Percentiles rank a stretch among this genome's conserved stretches.
Evolutionary conservation across 2,329 filamentous ascomycete species (phyloP).

Genomic region (Elsinoe australis): DNA sequence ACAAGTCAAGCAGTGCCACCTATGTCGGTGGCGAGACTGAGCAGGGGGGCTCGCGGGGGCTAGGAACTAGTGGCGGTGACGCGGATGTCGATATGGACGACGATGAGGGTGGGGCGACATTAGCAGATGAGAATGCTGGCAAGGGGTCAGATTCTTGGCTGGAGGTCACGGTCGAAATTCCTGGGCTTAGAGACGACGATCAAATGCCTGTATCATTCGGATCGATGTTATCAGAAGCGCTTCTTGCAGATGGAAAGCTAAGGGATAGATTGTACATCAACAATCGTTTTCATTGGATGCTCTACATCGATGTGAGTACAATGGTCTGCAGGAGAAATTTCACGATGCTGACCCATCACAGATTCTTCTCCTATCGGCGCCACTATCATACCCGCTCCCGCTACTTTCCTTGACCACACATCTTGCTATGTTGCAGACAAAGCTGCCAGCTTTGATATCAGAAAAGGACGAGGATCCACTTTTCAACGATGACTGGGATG

Average conservation of each 20-base stretch:
- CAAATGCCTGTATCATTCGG: slow-evolving; percentile 77
- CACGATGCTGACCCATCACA: slow-evolving; percentile 34
- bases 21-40: slow-evolving; percentile 23
- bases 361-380: slow-evolving; percentile 89
- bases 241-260: slow-evolving; percentile 63
- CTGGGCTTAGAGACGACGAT: slow-evolving; percentile 85
- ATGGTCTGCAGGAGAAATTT: slow-evolving; percentile 10
- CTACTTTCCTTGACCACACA: slow-evolving; percentile 89
- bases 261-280: slow-evolving; percentile 76
- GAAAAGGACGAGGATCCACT: slow-evolving; percentile 91
- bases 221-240: slow-evolving; percentile 79
- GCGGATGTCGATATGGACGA: slow-evolving; percentile 38
- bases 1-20: slow-evolving; percentile 50
- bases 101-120: slow-evolving; percentile 30
- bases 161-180: slow-evolving; percentile 85
- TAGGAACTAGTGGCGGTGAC: slow-evolving; percentile 24
- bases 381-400: slow-evolving; percentile 85
- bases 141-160: slow-evolving; percentile 64
- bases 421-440: slow-evolving; percentile 80
- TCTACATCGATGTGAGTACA: slow-evolving; percentile 79
- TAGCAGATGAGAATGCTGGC: slow-evolving; percentile 25
- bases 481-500: slow-evolving; percentile 97
- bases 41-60: slow-evolving; percentile 21
- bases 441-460: slow-evolving; percentile 75
- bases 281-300: slow-evolving; percentile 85